Percentiles rank a stretch among this genome's conserved stretches.
Conservation (phyloP, 257 asterid genomes). For the Henckelia pumila region DNA sequence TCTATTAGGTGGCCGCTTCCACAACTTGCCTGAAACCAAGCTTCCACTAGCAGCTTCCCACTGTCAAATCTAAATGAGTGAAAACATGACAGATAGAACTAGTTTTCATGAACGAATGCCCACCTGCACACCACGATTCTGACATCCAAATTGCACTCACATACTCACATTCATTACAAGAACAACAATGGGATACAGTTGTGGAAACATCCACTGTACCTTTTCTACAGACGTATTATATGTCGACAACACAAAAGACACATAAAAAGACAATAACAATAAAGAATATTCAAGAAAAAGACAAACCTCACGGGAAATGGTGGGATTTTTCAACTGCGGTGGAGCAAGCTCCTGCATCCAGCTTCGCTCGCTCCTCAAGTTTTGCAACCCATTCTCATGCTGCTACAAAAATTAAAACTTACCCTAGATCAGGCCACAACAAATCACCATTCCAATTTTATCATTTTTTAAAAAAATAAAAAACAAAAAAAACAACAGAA, state of each 20-base stretch:
- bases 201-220: not conserved
- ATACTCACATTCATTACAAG: constrained; percentile 17
- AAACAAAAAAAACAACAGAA: not conserved
- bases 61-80: constrained; percentile 91
- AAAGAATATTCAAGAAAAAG: constrained; percentile 17
- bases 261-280: constrained; percentile 6
- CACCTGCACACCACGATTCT: constrained; percentile 22
- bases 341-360: constrained; percentile 53
- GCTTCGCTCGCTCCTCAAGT: constrained; percentile 52
- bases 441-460: constrained; percentile 17
- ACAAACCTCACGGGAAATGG: constrained; percentile 56
- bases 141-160: constrained; percentile 23
- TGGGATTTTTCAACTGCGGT: constrained; percentile 50
- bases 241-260: not conserved
- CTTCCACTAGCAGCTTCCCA: constrained; percentile 48
- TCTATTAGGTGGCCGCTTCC: constrained; percentile 76
- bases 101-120: constrained; percentile 29
- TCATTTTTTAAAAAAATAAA: not conserved
- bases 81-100: constrained; percentile 59
- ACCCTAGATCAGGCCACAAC: constrained; percentile 30
- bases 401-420: constrained; percentile 53
- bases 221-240: not conserved
- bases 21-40: constrained; percentile 49
- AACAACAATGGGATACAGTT: constrained; percentile 20
- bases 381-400: constrained; percentile 59